Base-by-base conservation (phyloP, 2,329 filamentous ascomycete genomes). In the Ophiostoma triangulosporum region DNA sequence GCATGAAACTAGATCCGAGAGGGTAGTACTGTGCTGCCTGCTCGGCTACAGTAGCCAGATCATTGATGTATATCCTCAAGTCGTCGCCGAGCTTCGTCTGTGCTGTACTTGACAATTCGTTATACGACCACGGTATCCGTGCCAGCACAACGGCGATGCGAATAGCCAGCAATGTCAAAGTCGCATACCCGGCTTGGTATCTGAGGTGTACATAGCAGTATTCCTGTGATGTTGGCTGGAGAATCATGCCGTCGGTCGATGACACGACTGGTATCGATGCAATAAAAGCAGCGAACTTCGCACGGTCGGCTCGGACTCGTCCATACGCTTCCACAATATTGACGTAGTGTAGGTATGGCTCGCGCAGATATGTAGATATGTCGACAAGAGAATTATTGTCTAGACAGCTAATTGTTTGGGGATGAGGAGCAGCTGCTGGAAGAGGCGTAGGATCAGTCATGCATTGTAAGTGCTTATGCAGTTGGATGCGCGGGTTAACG, bases 1-100 rank as follows among this genome's bases (percentile, higher is more conserved):
- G 57, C 51, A 58, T 55, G 15, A 46, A 43, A n/a, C 57, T 56
- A 3, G 57, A 52, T 6, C 57, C 57, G 1, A 58, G 50, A 1
- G 57, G 57, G 2, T 50, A 50, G 43, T 58, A 58, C 46, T 56
- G 57, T 3, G 51, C 12, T 0, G 55, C 53, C 12, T 52, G 48
- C 24, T 38, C 52, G 6, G 55, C 54, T 2, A 54, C 17, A 9
- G 22, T n/a, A 15, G 36, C 35, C 8, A 57, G 32, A 24, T 55
- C 40, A n/a, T 56, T 48, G 24, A 48, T 32, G 20, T 46, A 56
- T 4, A 22, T 48, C 2, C 14, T 3, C n/a, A 56, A 15, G 12
- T 54, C 50, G n/a, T 20, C 27, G 2, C n/a, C 36, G 26, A 17
- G 40, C 9, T 27, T 24, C 5, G 29, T 26, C 14, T 24, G 11